These are phyloP conservation scores for Beauveria medogensis DNA, from an alignment of 2,329 filamentous ascomycete species.

Conservation along the genomic window DNA sequence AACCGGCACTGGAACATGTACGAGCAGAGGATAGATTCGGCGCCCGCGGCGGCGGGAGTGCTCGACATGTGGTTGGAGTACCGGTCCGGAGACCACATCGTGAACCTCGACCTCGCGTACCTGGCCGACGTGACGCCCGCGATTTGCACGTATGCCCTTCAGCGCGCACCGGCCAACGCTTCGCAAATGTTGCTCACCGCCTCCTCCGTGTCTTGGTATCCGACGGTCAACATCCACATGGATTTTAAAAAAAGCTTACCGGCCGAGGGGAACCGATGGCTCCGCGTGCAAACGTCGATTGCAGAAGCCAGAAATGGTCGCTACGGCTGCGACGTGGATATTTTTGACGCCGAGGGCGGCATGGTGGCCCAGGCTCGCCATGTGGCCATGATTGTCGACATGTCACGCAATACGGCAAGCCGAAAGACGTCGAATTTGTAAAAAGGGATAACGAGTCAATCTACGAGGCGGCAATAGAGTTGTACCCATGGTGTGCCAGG, in stretches of 20 bases:
- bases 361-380: constrained; percentile 25
- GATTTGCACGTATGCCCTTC: neutral
- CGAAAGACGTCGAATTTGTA: neutral
- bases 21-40: constrained; percentile 15
- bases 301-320: constrained; percentile 64
- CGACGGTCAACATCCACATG: constrained; percentile 65
- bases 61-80: constrained; percentile 17
- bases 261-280: constrained; percentile 60
- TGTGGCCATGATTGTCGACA: constrained; percentile 22
- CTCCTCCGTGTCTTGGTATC: constrained; percentile 54
- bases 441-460: neutral
- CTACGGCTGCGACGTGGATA: constrained; percentile 64
- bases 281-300: constrained; percentile 56
- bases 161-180: neutral
- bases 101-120: constrained; percentile 2
- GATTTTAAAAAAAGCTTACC: constrained; percentile 70
- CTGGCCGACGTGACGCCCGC: constrained; percentile 3
- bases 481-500: neutral
- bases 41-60: constrained; percentile 5
- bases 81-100: neutral
- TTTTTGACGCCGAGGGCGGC: constrained; percentile 42
- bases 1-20: constrained; percentile 24
- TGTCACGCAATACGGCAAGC: constrained; percentile 20
- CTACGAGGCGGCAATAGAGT: neutral
- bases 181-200: neutral